Evolutionary conservation across 108 stramenopile species (phyloP), one percentile per base, ranked within the genome.

Genomic region (Craspedostauros australis): DNA sequence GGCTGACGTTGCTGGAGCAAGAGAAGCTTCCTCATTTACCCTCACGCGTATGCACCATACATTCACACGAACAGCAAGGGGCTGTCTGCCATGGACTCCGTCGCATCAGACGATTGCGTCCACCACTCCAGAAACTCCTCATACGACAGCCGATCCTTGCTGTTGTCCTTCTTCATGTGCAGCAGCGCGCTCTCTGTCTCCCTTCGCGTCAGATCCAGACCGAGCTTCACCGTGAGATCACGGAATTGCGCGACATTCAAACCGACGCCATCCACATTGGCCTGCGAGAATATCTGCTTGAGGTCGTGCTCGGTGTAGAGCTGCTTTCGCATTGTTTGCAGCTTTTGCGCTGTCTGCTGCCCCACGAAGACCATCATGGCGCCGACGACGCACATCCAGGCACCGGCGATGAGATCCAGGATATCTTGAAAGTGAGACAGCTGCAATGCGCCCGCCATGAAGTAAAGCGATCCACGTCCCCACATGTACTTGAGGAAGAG

Each of bases 381-480:
- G 4, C 79, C 79, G 3, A 80, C 56, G 37, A 69, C n/a, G 8
- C 67, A 54, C 71, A 80, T 73, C 45, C 57, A 76, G 2, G 62
- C 59, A 22, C 78, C 78, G 22, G 36, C 47, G 46, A 62, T 44
- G 20, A 62, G 27, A 40, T 54, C 41, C 28, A 57, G 28, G 12
- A 60, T 33, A 15, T 53, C 46, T 36, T 36, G 34, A 20, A 61
- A 49, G 42, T 74, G 72, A 41, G 61, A 44, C 6, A 75, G 21
- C 41, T 70, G 67, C 36, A 80, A 39, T 19, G 79, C 53, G 12
- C 79, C 79, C 8, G 60, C 55, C 22, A 80, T 38, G 52, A 80
- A 76, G 56, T 76, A 80, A 4, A 80, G 40, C 9, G 28, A 31
- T 0, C 79, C 79, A 28, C 79, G 57, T 31, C 79, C 79, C 59